Base-by-base conservation (phyloP, 768 basidiomycete genomes). In the Termitomyces sp. region DNA sequence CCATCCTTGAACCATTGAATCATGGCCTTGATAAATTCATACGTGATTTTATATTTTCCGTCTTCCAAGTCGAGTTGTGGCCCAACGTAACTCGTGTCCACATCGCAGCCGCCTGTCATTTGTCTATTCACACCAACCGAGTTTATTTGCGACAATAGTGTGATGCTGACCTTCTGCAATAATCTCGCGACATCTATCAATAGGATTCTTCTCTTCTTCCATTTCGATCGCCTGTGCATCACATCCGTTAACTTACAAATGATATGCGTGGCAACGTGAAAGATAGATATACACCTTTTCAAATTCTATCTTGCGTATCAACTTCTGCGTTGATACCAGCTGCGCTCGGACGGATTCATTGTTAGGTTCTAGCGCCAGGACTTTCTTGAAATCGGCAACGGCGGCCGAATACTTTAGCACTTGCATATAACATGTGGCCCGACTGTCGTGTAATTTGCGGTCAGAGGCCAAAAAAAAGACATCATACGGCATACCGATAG, bases 1-100 rank as follows among this genome's bases (percentile, higher is more conserved):
- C 94, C 94, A 44, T 85, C 81, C 75, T 94, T 95, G 74, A 97
- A 98, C 85, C 86, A 91, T 60, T 86, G 76, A 49, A 97, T 85
- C 94, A 98, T 94, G 40, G 74, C 79, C 60, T 80, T 78, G 59
- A 99, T 77, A 69, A 98, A 99, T 53, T 86, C 80, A 38, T 80
- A 70, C 26, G 86, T 90, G 60, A 95, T 89, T 49, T 70, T 74
- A 71, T 83, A 93, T 72, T 85, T 84, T 50, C 83, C 86, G 60
- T 84, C 80, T 53, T 83, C 78, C 42, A 75, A 69, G 14, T 71
- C 65, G 14, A 98, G 80, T 53, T 77, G 77, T 1, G 97, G 96
- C 2, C 96, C 93, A 5, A 77, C 63, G 65, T 95, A 95, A 28
- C 74, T 67, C 23, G 75, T 74, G 58, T 96, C 93, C 45, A 94